These are phyloP conservation scores for Pythium rhizo-oryzae DNA, from an alignment of 352 stramenopile species.

Conservation along the genomic window DNA sequence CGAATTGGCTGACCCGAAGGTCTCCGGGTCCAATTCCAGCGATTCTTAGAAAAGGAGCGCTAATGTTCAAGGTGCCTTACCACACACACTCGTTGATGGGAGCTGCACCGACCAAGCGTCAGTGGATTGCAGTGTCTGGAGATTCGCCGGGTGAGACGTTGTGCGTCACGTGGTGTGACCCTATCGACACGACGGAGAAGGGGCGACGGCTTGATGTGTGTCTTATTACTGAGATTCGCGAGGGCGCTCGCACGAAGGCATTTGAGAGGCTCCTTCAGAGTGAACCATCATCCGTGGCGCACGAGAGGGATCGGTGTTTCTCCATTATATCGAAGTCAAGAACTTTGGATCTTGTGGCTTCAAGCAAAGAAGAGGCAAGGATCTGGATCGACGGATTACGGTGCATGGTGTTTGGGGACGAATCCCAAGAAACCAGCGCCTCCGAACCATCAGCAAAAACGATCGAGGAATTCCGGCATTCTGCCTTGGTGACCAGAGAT, in stretches of 20 bases:
- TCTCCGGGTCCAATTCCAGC: slow-evolving; percentile 34
- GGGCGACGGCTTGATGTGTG: slow-evolving; percentile 47
- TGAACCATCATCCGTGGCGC: slow-evolving; percentile 41
- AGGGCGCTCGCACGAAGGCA: slow-evolving; percentile 59
- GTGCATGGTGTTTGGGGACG: slow-evolving; percentile 39
- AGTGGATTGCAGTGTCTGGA: slow-evolving; percentile 63
- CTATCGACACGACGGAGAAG: slow-evolving; percentile 46
- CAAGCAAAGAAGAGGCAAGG: slow-evolving; percentile 77
- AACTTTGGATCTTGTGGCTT: slow-evolving; percentile 72
- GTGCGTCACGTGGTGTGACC: slow-evolving; percentile 74
- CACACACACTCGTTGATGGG: slow-evolving; percentile 52
- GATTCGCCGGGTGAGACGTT: slow-evolving; percentile 28
- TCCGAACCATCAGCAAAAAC: slow-evolving; percentile 35
- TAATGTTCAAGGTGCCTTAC: slow-evolving; percentile 85
- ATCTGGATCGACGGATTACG: slow-evolving; percentile 63
- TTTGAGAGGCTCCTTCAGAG: slow-evolving; percentile 56
- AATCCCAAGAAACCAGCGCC: not conserved
- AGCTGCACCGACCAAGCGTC: slow-evolving; percentile 37
- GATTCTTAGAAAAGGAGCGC: slow-evolving; percentile 49
- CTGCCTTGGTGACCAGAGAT: slow-evolving; percentile 41
- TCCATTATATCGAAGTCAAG: slow-evolving; percentile 63
- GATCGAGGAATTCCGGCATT: slow-evolving; percentile 53
- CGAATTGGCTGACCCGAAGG: not conserved
- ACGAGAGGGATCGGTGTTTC: slow-evolving; percentile 63
- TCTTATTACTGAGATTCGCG: slow-evolving; percentile 57